phyloP scores from a whole-genome alignment of 371 early-diverging fungal genomes.

The Mortierella sp. region DNA sequence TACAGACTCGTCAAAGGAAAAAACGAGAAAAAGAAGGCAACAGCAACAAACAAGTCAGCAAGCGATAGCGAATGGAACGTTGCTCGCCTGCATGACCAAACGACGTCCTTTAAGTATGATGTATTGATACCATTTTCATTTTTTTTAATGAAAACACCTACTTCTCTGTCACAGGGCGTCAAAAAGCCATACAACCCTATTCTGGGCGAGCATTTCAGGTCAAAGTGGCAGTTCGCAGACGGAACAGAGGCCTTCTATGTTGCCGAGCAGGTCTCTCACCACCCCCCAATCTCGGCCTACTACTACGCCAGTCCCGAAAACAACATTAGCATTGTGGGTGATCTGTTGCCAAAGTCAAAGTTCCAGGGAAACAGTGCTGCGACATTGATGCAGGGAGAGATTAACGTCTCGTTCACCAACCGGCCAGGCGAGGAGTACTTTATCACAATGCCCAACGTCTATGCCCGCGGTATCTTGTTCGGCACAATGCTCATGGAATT shows the following conservation, averaged over 20 bases:
- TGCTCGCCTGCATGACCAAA: background rate
- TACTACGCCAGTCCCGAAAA: conserved; percentile 90
- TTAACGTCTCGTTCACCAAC: conserved; percentile 73
- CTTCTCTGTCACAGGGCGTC: conserved; percentile 78
- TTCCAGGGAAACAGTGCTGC: conserved; percentile 96
- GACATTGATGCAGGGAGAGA: conserved; percentile 89
- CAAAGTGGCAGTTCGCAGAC: conserved; percentile 81
- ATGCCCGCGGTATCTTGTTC: conserved; percentile 93
- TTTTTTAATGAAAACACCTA: background rate
- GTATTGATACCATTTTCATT: background rate
- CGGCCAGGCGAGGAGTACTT: conserved; percentile 81
- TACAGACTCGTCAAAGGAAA: conserved; percentile 37
- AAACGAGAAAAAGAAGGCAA: background rate
- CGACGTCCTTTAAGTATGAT: background rate
- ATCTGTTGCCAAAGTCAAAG: conserved; percentile 88
- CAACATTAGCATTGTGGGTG: conserved; percentile 85
- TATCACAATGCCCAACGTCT: conserved; percentile 93
- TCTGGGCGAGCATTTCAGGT: conserved; percentile 94
- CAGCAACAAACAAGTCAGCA: conserved; percentile 62
- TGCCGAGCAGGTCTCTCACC: conserved; percentile 98
- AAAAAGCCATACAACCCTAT: conserved; percentile 98
- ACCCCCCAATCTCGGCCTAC: conserved; percentile 95
- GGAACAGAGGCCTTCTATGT: conserved; percentile 85
- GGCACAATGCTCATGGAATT: conserved; percentile 96
- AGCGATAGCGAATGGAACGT: conserved; percentile 4